Conservation (phyloP, 192 early-diverging fungal species). For the Funneliformis mosseae region DNA sequence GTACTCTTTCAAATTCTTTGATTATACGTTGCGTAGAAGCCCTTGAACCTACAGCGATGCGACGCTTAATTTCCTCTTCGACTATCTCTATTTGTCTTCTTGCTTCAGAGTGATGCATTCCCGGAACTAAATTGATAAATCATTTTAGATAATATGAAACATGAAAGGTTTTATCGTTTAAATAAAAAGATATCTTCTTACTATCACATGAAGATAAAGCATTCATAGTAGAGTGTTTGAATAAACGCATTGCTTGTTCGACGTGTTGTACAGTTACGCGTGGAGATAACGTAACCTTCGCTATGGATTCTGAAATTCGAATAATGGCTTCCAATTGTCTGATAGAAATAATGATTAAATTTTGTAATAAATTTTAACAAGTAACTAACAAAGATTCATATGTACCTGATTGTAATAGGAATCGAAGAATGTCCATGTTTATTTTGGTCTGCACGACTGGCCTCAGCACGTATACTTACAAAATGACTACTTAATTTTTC, state of each 20-base stretch:
- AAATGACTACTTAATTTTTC: conserved; percentile 93
- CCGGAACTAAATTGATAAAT: conserved; percentile 63
- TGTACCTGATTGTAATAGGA: conserved; percentile 91
- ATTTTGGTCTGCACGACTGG: conserved; percentile 76
- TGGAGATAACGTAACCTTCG: conserved; percentile 89
- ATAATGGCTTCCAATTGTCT: conserved; percentile 97
- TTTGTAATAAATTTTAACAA: neutral
- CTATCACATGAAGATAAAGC: conserved; percentile 89
- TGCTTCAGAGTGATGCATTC: conserved; percentile 75
- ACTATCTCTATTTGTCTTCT: conserved; percentile 75
- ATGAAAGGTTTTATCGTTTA: neutral
- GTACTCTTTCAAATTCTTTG: conserved; percentile 48
- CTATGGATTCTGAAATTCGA: conserved; percentile 96
- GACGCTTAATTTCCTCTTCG: conserved; percentile 81
- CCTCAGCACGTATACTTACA: conserved; percentile 86
- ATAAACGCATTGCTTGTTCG: conserved; percentile 95
- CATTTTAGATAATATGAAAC: neutral
- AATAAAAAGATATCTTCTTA: conserved; percentile 37
- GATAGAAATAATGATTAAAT: neutral
- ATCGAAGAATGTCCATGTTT: conserved; percentile 77
- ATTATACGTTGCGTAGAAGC: conserved; percentile 54
- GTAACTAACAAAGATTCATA: neutral
- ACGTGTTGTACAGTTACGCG: conserved; percentile 88
- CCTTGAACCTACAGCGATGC: conserved; percentile 87
- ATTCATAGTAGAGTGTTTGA: conserved; percentile 97